Evolutionary conservation across 1,284 basidiomycete species (phyloP).

Genomic region (Sanghuangporus baumii): DNA sequence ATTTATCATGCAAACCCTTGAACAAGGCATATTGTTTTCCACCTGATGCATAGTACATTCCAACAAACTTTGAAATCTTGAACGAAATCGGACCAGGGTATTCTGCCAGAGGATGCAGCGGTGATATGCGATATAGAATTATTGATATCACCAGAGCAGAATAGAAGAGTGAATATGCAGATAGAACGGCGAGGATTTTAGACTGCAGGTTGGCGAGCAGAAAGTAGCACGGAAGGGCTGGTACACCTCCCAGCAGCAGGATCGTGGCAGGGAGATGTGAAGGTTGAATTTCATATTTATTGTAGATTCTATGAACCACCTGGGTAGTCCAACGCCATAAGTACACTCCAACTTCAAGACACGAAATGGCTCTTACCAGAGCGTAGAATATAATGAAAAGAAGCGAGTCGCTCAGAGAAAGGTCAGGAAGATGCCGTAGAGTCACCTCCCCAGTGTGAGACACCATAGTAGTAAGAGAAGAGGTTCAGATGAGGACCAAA

Average conservation of each 20-base stretch:
- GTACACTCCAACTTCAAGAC: background rate
- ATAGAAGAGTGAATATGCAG: conserved; percentile 16
- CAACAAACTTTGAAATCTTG: conserved; percentile 21
- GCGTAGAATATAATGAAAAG: background rate
- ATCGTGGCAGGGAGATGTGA: background rate
- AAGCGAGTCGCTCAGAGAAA: background rate
- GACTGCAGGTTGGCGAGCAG: conserved; percentile 13
- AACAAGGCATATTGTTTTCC: conserved; percentile 6
- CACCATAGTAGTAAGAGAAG: too few relatives aligned
- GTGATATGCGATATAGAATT: conserved; percentile 22
- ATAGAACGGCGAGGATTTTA: conserved; percentile 19
- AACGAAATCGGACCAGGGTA: conserved; percentile 23
- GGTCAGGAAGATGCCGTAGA: background rate
- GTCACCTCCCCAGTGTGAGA: too few relatives aligned
- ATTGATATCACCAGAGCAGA: conserved; percentile 15
- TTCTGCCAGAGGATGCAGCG: conserved; percentile 23
- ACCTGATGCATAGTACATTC: conserved; percentile 15
- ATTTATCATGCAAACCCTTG: conserved; percentile 17
- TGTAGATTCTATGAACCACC: conserved; percentile 10
- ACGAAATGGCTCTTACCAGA: background rate
- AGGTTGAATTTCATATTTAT: conserved; percentile 5
- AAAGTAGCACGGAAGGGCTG: background rate
- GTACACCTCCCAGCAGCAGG: background rate
- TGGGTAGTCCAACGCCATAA: background rate
- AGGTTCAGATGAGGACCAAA: too few relatives aligned